Conservation (phyloP, 106 monocot genomes). For the Dendrobium nobile region DNA sequence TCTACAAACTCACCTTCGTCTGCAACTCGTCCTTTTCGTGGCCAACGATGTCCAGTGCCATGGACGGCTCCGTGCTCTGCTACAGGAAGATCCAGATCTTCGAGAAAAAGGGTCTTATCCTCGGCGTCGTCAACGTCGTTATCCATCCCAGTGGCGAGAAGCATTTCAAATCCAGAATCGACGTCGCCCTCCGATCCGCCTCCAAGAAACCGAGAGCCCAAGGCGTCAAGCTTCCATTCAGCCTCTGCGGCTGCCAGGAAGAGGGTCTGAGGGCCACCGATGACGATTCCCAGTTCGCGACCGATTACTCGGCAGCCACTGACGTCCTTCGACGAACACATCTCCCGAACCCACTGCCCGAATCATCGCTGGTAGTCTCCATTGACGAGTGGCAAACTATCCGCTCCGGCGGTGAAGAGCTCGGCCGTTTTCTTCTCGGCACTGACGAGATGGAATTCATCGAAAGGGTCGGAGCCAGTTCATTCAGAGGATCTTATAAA, state of each 20-base stretch:
- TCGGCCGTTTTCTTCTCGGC: conserved; percentile 51
- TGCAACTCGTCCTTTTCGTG: conserved; percentile 69
- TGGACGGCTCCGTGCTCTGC: conserved; percentile 49
- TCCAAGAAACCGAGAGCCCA: conserved; percentile 45
- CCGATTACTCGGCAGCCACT: not conserved
- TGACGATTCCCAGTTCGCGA: conserved; percentile 15
- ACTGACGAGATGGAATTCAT: conserved; percentile 54
- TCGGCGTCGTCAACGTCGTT: conserved; percentile 51
- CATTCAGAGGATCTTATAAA: conserved; percentile 52
- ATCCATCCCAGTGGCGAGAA: conserved; percentile 38
- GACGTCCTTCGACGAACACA: conserved; percentile 14
- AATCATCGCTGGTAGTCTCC: conserved; percentile 42
- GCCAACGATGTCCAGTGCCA: conserved; percentile 60
- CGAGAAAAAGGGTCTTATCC: conserved; percentile 78
- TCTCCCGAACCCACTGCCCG: conserved; percentile 46
- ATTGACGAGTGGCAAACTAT: conserved; percentile 79
- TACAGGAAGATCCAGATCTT: conserved; percentile 89
- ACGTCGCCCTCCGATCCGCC: conserved; percentile 51
- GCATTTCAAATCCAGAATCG: conserved; percentile 48
- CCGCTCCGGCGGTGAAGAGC: conserved; percentile 55
- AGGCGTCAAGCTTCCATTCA: conserved; percentile 74
- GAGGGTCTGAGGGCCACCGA: conserved; percentile 28
- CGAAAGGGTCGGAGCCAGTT: conserved; percentile 37
- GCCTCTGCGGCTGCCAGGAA: conserved; percentile 89
- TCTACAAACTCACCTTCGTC: conserved; percentile 64